Base-by-base conservation (phyloP, 1,139 yeast species). In the Scheffersomyces cryptocercus region DNA sequence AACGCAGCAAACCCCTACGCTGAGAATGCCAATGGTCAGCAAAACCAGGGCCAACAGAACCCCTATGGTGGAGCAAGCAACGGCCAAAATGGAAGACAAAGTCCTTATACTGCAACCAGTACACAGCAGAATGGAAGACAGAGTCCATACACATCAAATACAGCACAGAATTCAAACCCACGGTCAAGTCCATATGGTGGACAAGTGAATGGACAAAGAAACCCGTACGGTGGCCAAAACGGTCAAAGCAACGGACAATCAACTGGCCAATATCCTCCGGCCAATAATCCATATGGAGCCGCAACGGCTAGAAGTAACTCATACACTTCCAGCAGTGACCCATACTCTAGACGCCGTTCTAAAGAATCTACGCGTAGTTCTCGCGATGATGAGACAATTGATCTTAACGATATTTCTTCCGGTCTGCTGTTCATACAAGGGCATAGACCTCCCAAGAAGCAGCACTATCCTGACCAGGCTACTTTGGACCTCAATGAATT, bases 401-500 rank as follows among this genome's bases (percentile, higher is more conserved):
- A 74, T 49, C 61, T 74, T 45, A 74, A 74, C 54, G 67, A 65
- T 15, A 65, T 72, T 34, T 75, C 78, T 3, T 56, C 75, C n/a
- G 61, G 64, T 44, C 62, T 63, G 35, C 64, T 66, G 56, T 61
- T 31, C 24, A 4, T 62, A 41, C 59, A 53, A 16, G 52, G 53
- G 29, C 56, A 41, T 20, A 64, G 59, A 42, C 70, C 75, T 0
- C 55, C 58, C 10, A 56, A 58, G 38, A 57, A 62, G 44, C 61
- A 60, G 3, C 49, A 38, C 12, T 32, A 34, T 3, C 37, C 41
- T 5, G 64, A 59, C 14, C 57, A 52, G 13, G 45, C 45, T 28
- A 51, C 59, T 1, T 48, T 70, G 12, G 77, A 73, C 45, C 62
- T 73, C 41, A 71, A 73, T 50, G 73, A 61, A 5, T 49, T 61